These are phyloP conservation scores for Naganishia kalamii DNA, from an alignment of 768 basidiomycete species.

Conservation along the genomic window DNA sequence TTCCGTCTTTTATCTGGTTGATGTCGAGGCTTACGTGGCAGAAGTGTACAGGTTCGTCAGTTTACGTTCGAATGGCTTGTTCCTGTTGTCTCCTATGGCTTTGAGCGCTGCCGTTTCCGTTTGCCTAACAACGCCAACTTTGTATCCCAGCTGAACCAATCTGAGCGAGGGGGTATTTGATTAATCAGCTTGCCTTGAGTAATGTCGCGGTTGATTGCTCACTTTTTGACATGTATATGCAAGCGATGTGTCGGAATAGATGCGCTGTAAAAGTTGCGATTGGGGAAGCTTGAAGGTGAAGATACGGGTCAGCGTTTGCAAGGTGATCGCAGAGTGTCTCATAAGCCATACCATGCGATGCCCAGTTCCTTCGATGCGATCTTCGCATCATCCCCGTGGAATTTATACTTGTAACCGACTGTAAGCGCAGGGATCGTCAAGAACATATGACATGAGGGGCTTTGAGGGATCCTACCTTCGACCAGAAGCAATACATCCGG, in stretches of 20 bases:
- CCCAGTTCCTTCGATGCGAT: conserved; percentile 44
- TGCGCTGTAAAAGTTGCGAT: conserved; percentile 45
- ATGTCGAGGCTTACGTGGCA: conserved; percentile 68
- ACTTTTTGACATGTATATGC: conserved; percentile 47
- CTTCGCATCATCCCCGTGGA: conserved; percentile 47
- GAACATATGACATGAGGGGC: no score
- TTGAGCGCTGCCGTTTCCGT: conserved; percentile 47
- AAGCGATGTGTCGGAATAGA: conserved; percentile 46
- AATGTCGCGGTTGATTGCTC: no score
- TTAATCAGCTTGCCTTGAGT: no score
- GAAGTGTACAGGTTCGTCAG: conserved; percentile 76
- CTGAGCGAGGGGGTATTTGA: no score
- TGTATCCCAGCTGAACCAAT: conserved; percentile 44
- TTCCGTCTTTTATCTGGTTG: no score
- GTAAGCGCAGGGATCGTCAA: not conserved
- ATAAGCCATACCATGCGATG: conserved; percentile 37
- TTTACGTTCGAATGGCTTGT: conserved; percentile 46
- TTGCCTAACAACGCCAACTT: conserved; percentile 47
- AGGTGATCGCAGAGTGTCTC: not conserved
- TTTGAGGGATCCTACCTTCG: conserved; percentile 42
- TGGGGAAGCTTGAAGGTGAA: conserved; percentile 35
- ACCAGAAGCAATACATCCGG: conserved; percentile 44
- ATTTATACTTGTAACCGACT: conserved; percentile 47
- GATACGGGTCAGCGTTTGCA: not conserved
- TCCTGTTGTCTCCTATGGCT: conserved; percentile 44